Evolutionary conservation across 371 early-diverging fungal genomes (phyloP).

Genomic region (Rhizopus microsporus): DNA sequence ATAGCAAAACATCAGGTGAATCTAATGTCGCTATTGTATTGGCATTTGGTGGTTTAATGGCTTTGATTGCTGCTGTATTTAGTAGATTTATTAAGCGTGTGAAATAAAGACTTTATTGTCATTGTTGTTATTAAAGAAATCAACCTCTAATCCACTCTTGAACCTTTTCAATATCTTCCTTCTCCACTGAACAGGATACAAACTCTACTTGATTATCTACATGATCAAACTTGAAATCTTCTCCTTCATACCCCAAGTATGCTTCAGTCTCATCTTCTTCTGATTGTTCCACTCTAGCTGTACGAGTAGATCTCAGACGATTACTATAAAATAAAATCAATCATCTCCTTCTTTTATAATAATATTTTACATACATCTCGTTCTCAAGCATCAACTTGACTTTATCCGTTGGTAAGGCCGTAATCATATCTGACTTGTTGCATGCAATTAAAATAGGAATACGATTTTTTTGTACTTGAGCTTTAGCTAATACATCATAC

Average conservation of each 20-base stretch:
- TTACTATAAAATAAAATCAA: conserved; percentile 44
- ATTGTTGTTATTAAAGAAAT: not conserved
- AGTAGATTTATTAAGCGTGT: conserved; percentile 49
- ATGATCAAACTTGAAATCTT: conserved; percentile 80
- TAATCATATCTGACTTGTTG: conserved; percentile 81
- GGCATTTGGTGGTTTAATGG: conserved; percentile 68
- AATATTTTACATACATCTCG: conserved; percentile 65
- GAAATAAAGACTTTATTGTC: not conserved
- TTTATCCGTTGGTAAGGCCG: conserved; percentile 65
- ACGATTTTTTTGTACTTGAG: conserved; percentile 51
- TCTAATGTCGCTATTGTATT: conserved; percentile 57
- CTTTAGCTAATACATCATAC: conserved; percentile 76
- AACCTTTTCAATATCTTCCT: conserved; percentile 42
- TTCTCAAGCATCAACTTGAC: conserved; percentile 67
- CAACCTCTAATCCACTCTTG: conserved; percentile 40
- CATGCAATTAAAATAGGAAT: conserved; percentile 76
- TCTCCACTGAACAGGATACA: conserved; percentile 59
- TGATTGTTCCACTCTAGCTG: conserved; percentile 69
- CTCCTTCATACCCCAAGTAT: conserved; percentile 79
- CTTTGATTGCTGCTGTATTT: conserved; percentile 59
- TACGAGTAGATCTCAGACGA: conserved; percentile 63
- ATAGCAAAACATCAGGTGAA: conserved; percentile 19
- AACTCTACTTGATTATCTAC: conserved; percentile 68
- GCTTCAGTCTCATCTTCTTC: conserved; percentile 60
- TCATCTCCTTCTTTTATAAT: not conserved